Percentiles rank a stretch among this genome's conserved stretches.
phyloP scores from a whole-genome alignment of 2,329 filamentous ascomycete species.

The Diaporthe vaccinii region DNA sequence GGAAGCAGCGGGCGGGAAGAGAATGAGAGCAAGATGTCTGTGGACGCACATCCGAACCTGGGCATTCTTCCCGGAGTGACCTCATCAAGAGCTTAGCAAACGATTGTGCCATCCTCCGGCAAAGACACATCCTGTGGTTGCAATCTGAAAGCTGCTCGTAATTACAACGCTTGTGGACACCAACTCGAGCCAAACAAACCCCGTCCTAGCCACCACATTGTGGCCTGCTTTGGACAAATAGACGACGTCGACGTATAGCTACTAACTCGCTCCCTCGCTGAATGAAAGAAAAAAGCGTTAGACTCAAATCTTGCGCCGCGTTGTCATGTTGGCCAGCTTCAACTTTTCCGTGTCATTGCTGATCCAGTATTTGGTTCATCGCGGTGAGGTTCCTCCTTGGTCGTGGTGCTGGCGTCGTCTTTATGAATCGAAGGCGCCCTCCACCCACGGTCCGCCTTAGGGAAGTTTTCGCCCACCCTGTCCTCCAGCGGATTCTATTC shows the following conservation, averaged over 20 bases:
- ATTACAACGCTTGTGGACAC: neutral
- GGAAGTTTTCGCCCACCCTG: neutral
- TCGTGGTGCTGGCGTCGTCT: neutral
- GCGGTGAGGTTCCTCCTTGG: neutral
- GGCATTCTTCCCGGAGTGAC: neutral
- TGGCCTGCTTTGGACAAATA: neutral
- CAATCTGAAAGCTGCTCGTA: neutral
- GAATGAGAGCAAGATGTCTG: neutral
- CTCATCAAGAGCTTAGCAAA: neutral
- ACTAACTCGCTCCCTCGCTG: neutral
- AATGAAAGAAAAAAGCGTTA: neutral
- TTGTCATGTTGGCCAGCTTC: rapidly evolving
- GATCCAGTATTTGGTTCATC: neutral
- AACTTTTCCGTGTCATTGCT: neutral
- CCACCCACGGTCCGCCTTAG: neutral
- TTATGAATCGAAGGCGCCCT: no score
- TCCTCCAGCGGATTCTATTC: neutral
- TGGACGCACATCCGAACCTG: neutral
- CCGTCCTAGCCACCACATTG: neutral
- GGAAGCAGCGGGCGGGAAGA: neutral
- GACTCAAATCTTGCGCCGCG: neutral
- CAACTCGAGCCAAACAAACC: neutral
- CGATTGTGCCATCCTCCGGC: neutral
- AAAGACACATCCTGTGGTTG: neutral
- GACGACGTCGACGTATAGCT: no score